Conservation (phyloP, 2,329 filamentous ascomycete species). For the Aspergillus fructus region DNA sequence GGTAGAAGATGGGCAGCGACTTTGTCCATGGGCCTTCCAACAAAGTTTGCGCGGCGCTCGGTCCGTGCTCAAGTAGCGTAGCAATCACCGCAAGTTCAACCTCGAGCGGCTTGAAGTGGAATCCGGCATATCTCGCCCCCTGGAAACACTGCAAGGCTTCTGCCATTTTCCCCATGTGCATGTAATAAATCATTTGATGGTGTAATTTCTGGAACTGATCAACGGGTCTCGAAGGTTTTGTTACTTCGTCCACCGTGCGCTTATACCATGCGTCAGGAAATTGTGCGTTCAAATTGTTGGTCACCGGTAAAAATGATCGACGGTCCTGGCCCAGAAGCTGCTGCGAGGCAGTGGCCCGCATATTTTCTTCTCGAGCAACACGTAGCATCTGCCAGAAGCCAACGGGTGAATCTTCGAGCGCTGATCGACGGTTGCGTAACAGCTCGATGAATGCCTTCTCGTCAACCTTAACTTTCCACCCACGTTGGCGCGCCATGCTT, state of each 20-base stretch:
- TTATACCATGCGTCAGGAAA: constrained; percentile 28
- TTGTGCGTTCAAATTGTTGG: constrained; percentile 19
- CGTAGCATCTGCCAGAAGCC: constrained; percentile 44
- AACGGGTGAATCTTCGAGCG: constrained; percentile 34
- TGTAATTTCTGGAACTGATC: constrained; percentile 35
- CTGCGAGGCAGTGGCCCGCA: constrained; percentile 31
- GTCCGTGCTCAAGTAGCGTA: constrained; percentile 32
- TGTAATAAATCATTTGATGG: constrained; percentile 37
- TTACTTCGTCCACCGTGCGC: constrained; percentile 29
- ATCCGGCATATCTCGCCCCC: constrained; percentile 29
- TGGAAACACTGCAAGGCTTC: constrained; percentile 33
- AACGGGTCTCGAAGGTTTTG: constrained; percentile 25
- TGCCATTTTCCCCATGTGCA: constrained; percentile 36
- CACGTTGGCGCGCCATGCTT: constrained; percentile 27
- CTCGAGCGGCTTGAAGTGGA: constrained; percentile 33
- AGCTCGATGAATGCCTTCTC: constrained; percentile 31
- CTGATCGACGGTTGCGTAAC: constrained; percentile 34
- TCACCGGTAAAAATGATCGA: constrained; percentile 27
- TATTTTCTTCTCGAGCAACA: constrained; percentile 34
- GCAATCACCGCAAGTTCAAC: constrained; percentile 39
- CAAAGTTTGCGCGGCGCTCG: constrained; percentile 30
- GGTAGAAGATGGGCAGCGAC: constrained; percentile 37
- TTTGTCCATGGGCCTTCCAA: constrained; percentile 30
- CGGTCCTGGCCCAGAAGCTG: constrained; percentile 38
- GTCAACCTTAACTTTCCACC: constrained; percentile 35